Evolutionary conservation across 805 yeast genomes (phyloP), one percentile per base, ranked within the genome.

Genomic region (Lipomyces sp.): DNA sequence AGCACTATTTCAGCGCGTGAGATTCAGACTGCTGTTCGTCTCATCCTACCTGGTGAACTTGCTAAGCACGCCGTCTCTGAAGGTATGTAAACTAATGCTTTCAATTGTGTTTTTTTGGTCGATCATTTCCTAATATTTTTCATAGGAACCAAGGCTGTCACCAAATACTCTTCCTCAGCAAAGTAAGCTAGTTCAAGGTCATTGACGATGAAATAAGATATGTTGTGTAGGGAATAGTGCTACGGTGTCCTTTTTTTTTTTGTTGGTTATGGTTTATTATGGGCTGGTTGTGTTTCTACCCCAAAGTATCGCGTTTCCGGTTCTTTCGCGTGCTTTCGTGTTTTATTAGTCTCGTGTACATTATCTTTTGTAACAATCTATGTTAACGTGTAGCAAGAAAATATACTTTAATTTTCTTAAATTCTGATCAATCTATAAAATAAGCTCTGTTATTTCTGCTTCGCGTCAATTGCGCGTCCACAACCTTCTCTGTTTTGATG

Each of bases 1-100:
- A 91, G 97, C 69, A 93, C 98, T 76, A 93, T 94, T 79, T 92
- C 97, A 74, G 96, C 98, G 70, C 92, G 98, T 86, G 98, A 93
- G 85, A 93, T 93, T 77, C 98, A 93, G 86, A 93, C 98, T 76
- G 98, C 98, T 75, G 98, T 93, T 74, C 91, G 97, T 87, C 88
- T 93, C 79, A 92, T 93, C 83, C 88, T 93, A 77, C 98, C 98
- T 75, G 98, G 98, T 87, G 98, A 93, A 86, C 87, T 93, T 80
- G 97, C 97, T 75, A 92, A 92, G 87, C 98, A 93, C 84, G 97
- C 98, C 78, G 97, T 92, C 77, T 90, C 97, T 77, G 98, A 93
- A 85, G 98, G 98, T 86, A 92, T 74, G 75, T 75, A 30, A 24
- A 11, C n/a, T 32, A 37, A 10, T 13, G 0, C 4, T 8, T 35